Base-by-base conservation (phyloP, 2,329 filamentous ascomycete species). In the Trichoderma oligosporum region DNA sequence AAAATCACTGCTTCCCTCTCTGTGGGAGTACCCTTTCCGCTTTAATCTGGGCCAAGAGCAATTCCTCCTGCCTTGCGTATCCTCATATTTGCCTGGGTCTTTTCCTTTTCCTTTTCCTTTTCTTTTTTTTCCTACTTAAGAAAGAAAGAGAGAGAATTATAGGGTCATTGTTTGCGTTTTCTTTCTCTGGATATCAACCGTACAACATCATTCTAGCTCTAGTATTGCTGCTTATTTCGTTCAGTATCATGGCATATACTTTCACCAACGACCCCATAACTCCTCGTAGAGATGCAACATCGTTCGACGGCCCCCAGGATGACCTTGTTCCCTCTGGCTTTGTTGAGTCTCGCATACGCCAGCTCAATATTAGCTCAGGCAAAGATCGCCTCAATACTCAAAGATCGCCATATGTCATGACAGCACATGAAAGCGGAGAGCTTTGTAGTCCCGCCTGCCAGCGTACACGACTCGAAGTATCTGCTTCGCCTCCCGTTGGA, bases 321-420 rank as follows among this genome's bases (percentile, higher is more conserved):
- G 60, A 60, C 49, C 36, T 59, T 35, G 58, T 68, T 45, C 67
- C 65, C 4, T 56, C 61, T 2, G 68, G 68, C 18, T 65, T 69
- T 33, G 68, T 71, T 20, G 54, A 63, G 22, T 60, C 66, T 25
- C 69, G 68, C 33, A 66, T 70, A 48, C 66, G 64, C 36, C 65
- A 66, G 31, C 62, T 71, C 29, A 63, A 62, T 20, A 65, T 60
- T 3, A 61, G 68, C 2, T 62, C 60, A 6, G 60, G 61, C 33
- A 46, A 62, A 33, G 56, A 61, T 22, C 27, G 42, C 18, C 31
- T 36, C 4, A 44, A 59, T 7, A 59, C 52, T 5, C 56, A 49
- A 16, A 25, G 25, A 9, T 35, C 53, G 9, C 25, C 55, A 6
- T 22, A 51, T 25, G 38, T 20, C n/a, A 14, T 20, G 6, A 29